phyloP scores from a whole-genome alignment of 108 stramenopile genomes.

The Skeletonema costatum region DNA sequence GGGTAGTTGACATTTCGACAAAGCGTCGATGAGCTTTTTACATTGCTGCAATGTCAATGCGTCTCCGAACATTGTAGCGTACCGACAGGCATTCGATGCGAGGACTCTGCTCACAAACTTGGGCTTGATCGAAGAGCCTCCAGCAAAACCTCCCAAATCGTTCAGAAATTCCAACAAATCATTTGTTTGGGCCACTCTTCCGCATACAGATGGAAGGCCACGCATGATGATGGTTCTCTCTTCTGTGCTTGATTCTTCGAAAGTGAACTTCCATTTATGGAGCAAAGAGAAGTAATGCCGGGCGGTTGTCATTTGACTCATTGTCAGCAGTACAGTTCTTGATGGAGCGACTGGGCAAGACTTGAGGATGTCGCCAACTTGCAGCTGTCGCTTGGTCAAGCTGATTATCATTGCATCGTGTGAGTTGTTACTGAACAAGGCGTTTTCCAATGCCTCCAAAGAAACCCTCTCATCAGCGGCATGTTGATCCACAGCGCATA shows the following conservation, averaged over 20 bases:
- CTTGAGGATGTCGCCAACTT: conserved; percentile 24
- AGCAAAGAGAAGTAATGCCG: conserved; percentile 21
- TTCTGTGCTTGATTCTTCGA: conserved; percentile 12
- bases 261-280: conserved; percentile 42
- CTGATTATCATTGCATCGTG: conserved; percentile 14
- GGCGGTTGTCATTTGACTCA: conserved; percentile 19
- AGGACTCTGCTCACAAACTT: conserved; percentile 41
- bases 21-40: conserved; percentile 13
- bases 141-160: conserved; percentile 22
- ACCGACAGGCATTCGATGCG: conserved; percentile 51
- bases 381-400: conserved; percentile 31
- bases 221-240: conserved; percentile 28
- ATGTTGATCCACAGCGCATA: conserved; percentile 55
- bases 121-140: conserved; percentile 23
- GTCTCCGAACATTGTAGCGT: conserved; percentile 60
- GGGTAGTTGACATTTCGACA: conserved; percentile 36
- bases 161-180: conserved; percentile 45
- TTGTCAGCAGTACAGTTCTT: conserved; percentile 14
- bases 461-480: conserved; percentile 54
- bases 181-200: conserved; percentile 22
- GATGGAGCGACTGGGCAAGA: conserved; percentile 20
- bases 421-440: conserved; percentile 21
- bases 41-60: conserved; percentile 9
- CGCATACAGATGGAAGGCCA: conserved; percentile 41
- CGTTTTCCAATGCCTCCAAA: conserved; percentile 42